Evolutionary conservation across 768 basidiomycete genomes (phyloP), one percentile per base, ranked within the genome.

Genomic region (Grammothele lineata): DNA sequence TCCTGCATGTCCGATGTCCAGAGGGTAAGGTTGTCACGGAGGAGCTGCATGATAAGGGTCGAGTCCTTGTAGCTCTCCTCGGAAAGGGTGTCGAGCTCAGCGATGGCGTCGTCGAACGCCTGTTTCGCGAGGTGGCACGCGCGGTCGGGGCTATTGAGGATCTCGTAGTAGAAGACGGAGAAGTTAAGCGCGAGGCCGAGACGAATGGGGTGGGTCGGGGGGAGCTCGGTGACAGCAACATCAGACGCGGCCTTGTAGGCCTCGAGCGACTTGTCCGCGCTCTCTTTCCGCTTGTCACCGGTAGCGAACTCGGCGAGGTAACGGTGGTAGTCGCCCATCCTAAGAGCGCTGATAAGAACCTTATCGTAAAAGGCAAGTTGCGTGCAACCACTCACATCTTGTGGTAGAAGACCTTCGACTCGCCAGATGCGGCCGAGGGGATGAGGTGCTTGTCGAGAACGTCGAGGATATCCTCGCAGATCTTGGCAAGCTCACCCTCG

Each of bases 11-110:
- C 94, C 37, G 91, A 93, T 50, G 94, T 96, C 94, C 94, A 98
- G 61, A 97, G 81, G 40, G 93, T 96, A 36, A 98, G 74, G 81
- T 97, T 97, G 70, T 97, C 94, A 63, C 93, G 84, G 66, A 97
- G 82, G 54, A 97, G 75, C 71, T 97, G 95, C 87, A 92, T 88
- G 71, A 95, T 95, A 58, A 97, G 75, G 33, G 95, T 98, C 49
- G 92, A 96, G 70, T 97, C 94, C 77, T 97, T 96, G 87, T 98
- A 97, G 70, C 86, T 88, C 78, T 97, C 94, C 74, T 97, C 95
- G 61, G 90, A 93, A 45, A 98, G 83, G 19, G 94, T 97, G 77
- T 98, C 94, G 62, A 97, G 91, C 74, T 98, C 94, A 57, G 94
- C 93, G 66, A 98, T 97, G 37, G 95, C 95, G 68, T 97, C 94